Base-by-base conservation (phyloP, 2,329 filamentous ascomycete species). In the Exophiala lecanii-corni region DNA sequence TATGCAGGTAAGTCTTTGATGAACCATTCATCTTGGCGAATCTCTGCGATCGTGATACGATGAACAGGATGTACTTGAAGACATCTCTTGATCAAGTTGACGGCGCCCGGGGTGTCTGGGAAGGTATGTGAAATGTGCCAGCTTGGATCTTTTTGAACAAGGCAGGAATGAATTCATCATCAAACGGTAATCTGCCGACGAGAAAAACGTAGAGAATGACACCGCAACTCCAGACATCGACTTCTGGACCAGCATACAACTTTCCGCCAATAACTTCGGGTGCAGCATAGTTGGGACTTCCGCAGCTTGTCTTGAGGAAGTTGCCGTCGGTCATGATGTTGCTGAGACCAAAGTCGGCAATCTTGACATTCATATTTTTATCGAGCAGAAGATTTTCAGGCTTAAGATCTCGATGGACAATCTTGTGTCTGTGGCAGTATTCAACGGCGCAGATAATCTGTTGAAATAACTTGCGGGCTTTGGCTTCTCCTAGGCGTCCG, bases 321-420 rank as follows among this genome's bases (percentile, higher is more conserved):
- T 98, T 98, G 18, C 92, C 92, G 62, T 98, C 92, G 0, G 92
- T 97, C 92, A 98, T 98, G 69, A 98, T 98, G 63, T 98, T 98
- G 72, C 91, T 97, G 44, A 98, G 74, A 45, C 92, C 92, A 57
- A 98, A 98, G 68, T 98, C 92, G 58, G 92, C 92, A 69, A 98
- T 98, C 72, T 98, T 98, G 68, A 98, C 91, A 59, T 98, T 96
- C 61, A 95, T 83, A 47, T 94, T 84, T 54, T 94, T 87, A 67
- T 98, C 92, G 39, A 98, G 81, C 32, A 98, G 78, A 36, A 98
- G 71, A 62, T 98, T 98, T 72, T 98, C 92, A 7, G 92, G 92
- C 66, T 98, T 98, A 50, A 98, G 71, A 64, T 98, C 92, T 63
- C 92, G 84, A 67, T 98, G 92, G 30, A 97, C 92, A 59, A 98